Evolutionary conservation across 371 early-diverging fungal species (phyloP), one percentile per base, ranked within the genome.

Genomic region (Mucor saturninus): DNA sequence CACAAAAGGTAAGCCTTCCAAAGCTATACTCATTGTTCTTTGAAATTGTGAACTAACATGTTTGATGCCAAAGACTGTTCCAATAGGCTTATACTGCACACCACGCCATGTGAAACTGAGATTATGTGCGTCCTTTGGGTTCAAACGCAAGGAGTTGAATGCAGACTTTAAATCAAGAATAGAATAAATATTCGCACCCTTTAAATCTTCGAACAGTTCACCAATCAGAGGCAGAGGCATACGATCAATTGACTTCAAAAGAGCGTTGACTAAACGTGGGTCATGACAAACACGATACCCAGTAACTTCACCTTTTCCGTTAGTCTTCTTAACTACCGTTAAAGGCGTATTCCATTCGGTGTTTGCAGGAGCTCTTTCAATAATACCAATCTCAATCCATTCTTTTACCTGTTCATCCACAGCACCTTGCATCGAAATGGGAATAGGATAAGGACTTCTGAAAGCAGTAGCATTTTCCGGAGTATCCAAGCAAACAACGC

Each of bases 121-220:
- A 49, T 65, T 55, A 56, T 56, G 50, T 13, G 30, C 30, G 50
- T 65, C 32, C 10, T 5, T 3, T 2, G 51, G 37, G 39, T 51
- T 28, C 0, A 65, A 5, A 11, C 28, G 35, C 5, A 65, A 54
- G 6, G 49, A 45, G 38, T 65, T 49, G 37, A 66, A 66, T 14
- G 57, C 58, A 3, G 51, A 54, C 48, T 49, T 51, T 6, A 66
- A 35, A 42, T 66, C 67, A 14, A 61, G 30, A 21, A 54, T 61
- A 53, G 50, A 30, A 26, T 40, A 60, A 29, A 56, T 39, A 26
- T 4, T 8, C 6, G 56, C 56, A 35, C 56, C 60, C 43, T 59
- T n/a, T 14, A 65, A n/a, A 10, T 58, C 55, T 42, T 59, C 56
- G 49, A 65, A 65, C 0, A 65, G 40, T 39, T 67, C 67, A 21